Base-by-base conservation (phyloP, 75 land plant species). In the Gnetum montanum region DNA sequence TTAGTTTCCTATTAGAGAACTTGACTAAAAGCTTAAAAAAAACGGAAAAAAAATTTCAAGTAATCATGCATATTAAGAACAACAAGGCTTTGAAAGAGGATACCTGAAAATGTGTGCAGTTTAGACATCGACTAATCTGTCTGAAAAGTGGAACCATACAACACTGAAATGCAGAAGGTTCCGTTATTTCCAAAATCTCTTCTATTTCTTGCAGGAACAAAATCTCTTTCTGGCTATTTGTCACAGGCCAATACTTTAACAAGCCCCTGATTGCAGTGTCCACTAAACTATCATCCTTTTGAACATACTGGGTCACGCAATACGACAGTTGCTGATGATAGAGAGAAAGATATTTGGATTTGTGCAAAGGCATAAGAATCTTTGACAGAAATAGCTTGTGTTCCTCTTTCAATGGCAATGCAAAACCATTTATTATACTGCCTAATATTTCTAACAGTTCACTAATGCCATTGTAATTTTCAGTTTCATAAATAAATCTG, bases 101-200 rank as follows among this genome's bases (percentile, higher is more conserved):
- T 41, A 66, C 69, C 69, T 66, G 69, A 43, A 66, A 66, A 47
- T 66, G 69, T 26, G 69, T 46, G 54, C 69, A 64, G 24, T 66
- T 63, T 4, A 66, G 67, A 24, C 68, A 66, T 13, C 68, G 69
- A 0, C 36, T 54, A 31, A 66, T 47, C 53, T 61, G 69, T 18
- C 69, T 46, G 34, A 66, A 66, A 40, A 66, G 31, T 18, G 69
- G 69, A 19, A 66, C 52, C 54, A 66, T 66, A 24, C 53, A 66
- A 31, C 54, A 68, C 33, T 70, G 73, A 13, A 70, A 70, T 74
- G 69, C 73, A 15, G 72, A 43, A 19, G 74, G 24, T 62, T 62
- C 74, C 20, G 67, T 62, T 24, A 49, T 68, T 35, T 66, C 68
- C 25, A 66, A 37, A 24, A 66, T 18, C 19, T 62, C 66, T 28